Conservation (phyloP, 2,329 filamentous ascomycete genomes). For the Phyllosticta paracitricarpa region DNA sequence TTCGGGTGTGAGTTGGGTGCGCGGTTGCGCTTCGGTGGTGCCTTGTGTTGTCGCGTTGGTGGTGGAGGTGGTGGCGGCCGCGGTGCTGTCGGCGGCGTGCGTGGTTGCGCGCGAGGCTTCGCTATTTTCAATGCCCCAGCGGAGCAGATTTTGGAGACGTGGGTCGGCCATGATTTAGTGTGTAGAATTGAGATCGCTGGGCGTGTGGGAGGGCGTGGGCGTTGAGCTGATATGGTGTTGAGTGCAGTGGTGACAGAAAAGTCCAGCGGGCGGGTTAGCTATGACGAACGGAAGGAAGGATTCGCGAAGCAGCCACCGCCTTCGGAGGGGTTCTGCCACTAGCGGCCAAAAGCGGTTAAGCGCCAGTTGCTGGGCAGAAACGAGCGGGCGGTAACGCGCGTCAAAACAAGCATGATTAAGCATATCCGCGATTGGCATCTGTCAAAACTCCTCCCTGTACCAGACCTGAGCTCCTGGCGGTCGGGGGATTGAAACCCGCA, state of each 20-base stretch:
- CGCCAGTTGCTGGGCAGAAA: not conserved
- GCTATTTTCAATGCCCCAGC: conserved; percentile 65
- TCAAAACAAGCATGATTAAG: not conserved
- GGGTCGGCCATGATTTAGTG: conserved; percentile 41
- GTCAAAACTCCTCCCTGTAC: not conserved
- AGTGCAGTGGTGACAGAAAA: conserved; percentile 3
- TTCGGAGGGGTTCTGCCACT: conserved; percentile 15
- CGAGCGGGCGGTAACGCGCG: not conserved
- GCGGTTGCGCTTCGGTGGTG: conserved; percentile 12
- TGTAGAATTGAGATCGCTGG: not conserved
- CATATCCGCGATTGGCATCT: not conserved
- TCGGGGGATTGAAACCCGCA: not conserved
- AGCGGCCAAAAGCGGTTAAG: not conserved
- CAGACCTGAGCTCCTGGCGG: not conserved
- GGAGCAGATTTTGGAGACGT: conserved; percentile 65
- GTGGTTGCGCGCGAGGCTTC: conserved; percentile 29
- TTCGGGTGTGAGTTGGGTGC: conserved; percentile 52
- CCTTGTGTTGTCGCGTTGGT: not conserved
- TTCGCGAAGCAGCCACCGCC: conserved; percentile 9
- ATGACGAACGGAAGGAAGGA: conserved; percentile 6
- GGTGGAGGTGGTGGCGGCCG: conserved; percentile 7
- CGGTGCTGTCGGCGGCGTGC: conserved; percentile 18
- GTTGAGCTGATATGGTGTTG: not conserved
- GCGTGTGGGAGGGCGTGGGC: not conserved
- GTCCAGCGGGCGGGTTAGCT: not conserved